These are phyloP conservation scores for Aspergillus sclerotialis DNA, from an alignment of 2,329 filamentous ascomycete species.

Conservation along the genomic window DNA sequence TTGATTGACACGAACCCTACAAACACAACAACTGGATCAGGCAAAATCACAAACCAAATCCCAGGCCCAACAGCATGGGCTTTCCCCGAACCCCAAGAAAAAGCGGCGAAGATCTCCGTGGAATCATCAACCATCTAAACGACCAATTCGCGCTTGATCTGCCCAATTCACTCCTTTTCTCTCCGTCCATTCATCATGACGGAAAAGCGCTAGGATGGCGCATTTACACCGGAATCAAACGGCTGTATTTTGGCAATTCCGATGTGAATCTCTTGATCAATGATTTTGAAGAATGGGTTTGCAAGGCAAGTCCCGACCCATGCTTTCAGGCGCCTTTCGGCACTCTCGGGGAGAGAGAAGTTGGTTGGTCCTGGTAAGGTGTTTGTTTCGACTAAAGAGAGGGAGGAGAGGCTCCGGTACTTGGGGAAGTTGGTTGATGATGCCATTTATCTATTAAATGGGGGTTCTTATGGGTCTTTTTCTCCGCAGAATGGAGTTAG, in stretches of 20 bases:
- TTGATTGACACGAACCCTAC: neutral
- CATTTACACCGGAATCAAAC: conserved; percentile 21
- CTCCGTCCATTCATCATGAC: conserved; percentile 9
- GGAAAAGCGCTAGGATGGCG: conserved; percentile 14
- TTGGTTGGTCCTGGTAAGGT: neutral
- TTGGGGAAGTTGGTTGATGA: conserved; percentile 24
- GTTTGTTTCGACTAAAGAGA: conserved; percentile 13
- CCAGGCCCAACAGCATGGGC: conserved; percentile 4
- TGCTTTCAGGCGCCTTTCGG: conserved; percentile 15
- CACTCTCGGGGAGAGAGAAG: conserved; percentile 8
- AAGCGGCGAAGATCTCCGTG: conserved; percentile 15
- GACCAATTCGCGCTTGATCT: conserved; percentile 27
- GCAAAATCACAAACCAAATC: too few species aligned
- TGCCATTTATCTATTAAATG: conserved; percentile 23
- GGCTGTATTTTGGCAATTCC: conserved; percentile 21
- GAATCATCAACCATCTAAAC: conserved; percentile 28
- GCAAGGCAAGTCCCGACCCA: conserved; percentile 17
- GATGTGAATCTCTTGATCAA: conserved; percentile 18
- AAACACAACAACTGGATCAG: neutral
- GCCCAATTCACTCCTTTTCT: conserved; percentile 15
- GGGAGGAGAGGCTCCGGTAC: conserved; percentile 18
- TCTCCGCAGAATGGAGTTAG: conserved; percentile 2
- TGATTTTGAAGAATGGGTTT: conserved; percentile 26
- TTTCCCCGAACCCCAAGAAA: conserved; percentile 16
- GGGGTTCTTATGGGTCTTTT: conserved; percentile 14